phyloP scores from a whole-genome alignment of 1,284 basidiomycete genomes.

The Tilletia indica region DNA sequence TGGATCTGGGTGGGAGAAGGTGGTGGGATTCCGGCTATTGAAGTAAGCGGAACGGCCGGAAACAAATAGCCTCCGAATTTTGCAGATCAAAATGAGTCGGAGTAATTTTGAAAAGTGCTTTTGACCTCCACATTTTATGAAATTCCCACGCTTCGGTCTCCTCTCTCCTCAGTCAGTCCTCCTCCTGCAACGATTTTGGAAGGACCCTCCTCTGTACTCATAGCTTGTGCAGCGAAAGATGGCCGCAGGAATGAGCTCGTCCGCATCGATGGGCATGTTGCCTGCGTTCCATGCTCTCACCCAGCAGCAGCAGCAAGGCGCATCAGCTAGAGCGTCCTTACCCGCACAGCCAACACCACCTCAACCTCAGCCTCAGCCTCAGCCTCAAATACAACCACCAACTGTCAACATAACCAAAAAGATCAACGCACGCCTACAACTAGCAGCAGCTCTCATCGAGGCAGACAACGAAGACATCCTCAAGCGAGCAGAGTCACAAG shows the following conservation, averaged over 20 bases:
- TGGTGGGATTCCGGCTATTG: too few relatives aligned
- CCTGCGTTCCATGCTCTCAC: background rate
- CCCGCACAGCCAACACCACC: background rate
- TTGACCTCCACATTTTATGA: too few relatives aligned
- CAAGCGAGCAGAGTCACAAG: conserved; percentile 6
- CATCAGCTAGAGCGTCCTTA: background rate
- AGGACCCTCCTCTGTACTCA: too few relatives aligned
- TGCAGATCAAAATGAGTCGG: too few relatives aligned
- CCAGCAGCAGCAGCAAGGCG: background rate
- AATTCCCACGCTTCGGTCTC: too few relatives aligned
- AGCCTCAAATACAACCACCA: conserved; percentile 13
- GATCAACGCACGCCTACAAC: conserved; percentile 45
- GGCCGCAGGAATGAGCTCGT: background rate
- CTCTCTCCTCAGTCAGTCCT: too few relatives aligned
- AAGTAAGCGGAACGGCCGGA: too few relatives aligned
- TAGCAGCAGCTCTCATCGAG: conserved; percentile 53
- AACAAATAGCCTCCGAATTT: too few relatives aligned
- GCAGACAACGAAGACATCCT: conserved; percentile 51
- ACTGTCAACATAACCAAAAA: conserved; percentile 36
- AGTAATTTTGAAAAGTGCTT: too few relatives aligned
- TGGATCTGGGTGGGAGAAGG: too few relatives aligned
- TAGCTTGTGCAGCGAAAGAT: background rate
- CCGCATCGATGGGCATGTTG: background rate
- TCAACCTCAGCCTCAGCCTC: conserved; percentile 19
- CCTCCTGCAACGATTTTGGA: too few relatives aligned